Conservation (phyloP, 305 asterid genomes). For the Plantago lanceolata region DNA sequence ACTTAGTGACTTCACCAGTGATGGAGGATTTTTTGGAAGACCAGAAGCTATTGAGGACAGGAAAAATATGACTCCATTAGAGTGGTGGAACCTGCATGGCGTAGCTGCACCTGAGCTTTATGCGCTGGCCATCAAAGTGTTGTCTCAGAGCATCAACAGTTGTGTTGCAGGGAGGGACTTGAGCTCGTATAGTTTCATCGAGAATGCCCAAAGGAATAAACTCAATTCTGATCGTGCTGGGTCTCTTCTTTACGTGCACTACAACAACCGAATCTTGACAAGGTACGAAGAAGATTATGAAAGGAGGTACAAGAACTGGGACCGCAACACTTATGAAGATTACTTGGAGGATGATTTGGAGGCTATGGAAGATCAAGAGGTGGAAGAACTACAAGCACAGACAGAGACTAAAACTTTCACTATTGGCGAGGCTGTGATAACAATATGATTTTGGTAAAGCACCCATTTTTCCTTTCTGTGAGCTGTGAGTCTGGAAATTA, state of each 20-base stretch:
- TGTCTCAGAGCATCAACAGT: slow-evolving; percentile 7
- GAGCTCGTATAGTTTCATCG: slow-evolving; percentile 1
- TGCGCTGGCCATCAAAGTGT: slow-evolving; percentile 7
- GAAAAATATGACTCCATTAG: slow-evolving; percentile 4
- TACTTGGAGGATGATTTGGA: slow-evolving; percentile 11
- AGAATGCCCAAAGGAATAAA: slow-evolving; percentile 1
- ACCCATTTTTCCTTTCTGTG: not conserved
- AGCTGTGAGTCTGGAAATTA: too few species aligned
- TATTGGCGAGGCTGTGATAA: too few species aligned
- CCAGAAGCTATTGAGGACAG: slow-evolving; percentile 9
- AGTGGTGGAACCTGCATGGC: slow-evolving; percentile 11
- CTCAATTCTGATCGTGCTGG: slow-evolving; percentile 1
- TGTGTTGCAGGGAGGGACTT: slow-evolving; percentile 3
- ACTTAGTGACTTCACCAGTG: slow-evolving; percentile 6
- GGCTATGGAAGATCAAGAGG: slow-evolving; percentile 3
- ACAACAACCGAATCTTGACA: slow-evolving; percentile 6
- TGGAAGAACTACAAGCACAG: not conserved
- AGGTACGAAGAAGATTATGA: slow-evolving; percentile 2
- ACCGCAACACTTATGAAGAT: slow-evolving; percentile 12
- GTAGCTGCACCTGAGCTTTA: slow-evolving; percentile 4
- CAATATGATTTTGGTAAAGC: too few species aligned
- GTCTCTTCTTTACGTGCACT: slow-evolving; percentile 5
- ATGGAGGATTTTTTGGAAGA: slow-evolving; percentile 12
- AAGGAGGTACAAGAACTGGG: slow-evolving; percentile 10
- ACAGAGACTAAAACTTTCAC: too few species aligned